A percentile compares a stretch with the other conserved stretches of the same genome.
Evolutionary conservation across 2,329 filamentous ascomycete genomes (phyloP).

Genomic region (Fusarium sp.): DNA sequence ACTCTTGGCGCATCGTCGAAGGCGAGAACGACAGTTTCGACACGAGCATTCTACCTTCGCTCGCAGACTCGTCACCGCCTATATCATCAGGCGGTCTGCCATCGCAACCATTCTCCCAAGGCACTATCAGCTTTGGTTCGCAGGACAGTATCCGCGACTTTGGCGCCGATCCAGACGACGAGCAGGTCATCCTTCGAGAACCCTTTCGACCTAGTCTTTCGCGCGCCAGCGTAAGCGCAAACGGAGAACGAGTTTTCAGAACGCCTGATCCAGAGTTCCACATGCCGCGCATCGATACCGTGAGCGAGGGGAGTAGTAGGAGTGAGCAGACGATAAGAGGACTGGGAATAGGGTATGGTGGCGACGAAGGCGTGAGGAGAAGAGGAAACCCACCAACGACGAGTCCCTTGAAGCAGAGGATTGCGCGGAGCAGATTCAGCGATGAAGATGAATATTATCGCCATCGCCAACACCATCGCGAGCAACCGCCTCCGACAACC

Average conservation of each 20-base stretch:
- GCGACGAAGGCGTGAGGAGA: constrained; percentile 44
- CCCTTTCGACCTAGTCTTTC: constrained; percentile 65
- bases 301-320: constrained; percentile 48
- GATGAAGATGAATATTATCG: constrained; percentile 32
- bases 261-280: constrained; percentile 62
- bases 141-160: constrained; percentile 67
- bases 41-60: constrained; percentile 60
- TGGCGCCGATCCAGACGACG: constrained; percentile 62
- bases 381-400: constrained; percentile 29
- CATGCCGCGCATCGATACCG: constrained; percentile 60
- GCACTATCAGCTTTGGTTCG: constrained; percentile 55
- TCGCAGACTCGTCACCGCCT: constrained; percentile 52
- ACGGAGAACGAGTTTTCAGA: constrained; percentile 39
- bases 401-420: constrained; percentile 42
- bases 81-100: constrained; percentile 50
- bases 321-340: constrained; percentile 50
- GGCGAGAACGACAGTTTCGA: constrained; percentile 69
- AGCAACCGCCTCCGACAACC: constrained; percentile 31
- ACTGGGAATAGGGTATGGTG: constrained; percentile 28
- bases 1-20: constrained; percentile 69
- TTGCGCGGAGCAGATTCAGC: constrained; percentile 21
- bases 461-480: constrained; percentile 15
- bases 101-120: constrained; percentile 58
- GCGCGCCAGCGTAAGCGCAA: constrained; percentile 45
- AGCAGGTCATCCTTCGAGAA: constrained; percentile 62